phyloP scores from a whole-genome alignment of 805 yeast genomes.

The Hyphopichia homilentoma region DNA sequence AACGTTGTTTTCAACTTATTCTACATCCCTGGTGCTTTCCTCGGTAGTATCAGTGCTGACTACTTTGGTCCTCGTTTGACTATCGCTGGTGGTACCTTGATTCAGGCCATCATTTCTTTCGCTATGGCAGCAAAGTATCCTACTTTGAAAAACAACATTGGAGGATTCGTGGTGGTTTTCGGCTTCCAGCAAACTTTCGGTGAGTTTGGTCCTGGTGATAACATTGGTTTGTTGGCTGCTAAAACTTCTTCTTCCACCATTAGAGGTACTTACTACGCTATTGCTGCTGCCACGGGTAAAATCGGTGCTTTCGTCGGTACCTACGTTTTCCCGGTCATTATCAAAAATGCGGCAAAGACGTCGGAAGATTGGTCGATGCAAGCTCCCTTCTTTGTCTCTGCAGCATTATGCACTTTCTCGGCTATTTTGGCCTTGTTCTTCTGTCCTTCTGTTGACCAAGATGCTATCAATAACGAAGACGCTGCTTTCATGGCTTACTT shows the following conservation, averaged over 20 bases:
- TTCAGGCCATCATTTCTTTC: constrained; percentile 78
- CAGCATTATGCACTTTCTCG: constrained; percentile 70
- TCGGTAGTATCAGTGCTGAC: constrained; percentile 86
- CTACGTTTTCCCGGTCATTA: constrained; percentile 81
- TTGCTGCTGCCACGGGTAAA: constrained; percentile 85
- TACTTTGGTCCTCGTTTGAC: constrained; percentile 89
- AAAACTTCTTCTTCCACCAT: constrained; percentile 83
- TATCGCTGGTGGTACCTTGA: constrained; percentile 58
- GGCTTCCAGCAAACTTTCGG: constrained; percentile 87
- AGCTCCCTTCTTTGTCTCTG: constrained; percentile 80
- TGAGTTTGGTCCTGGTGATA: constrained; percentile 93
- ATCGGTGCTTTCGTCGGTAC: constrained; percentile 87
- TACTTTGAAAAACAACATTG: constrained; percentile 56
- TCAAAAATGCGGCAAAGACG: constrained; percentile 55
- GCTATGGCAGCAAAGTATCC: constrained; percentile 74
- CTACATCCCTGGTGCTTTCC: constrained; percentile 84
- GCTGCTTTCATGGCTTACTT: constrained; percentile 64
- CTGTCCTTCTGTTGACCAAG: constrained; percentile 81
- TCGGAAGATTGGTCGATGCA: constrained; percentile 52
- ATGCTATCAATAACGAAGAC: constrained; percentile 78
- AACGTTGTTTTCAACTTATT: constrained; percentile 82
- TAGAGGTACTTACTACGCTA: constrained; percentile 81
- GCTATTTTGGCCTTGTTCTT: constrained; percentile 66
- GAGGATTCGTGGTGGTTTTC: constrained; percentile 77
- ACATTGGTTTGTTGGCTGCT: constrained; percentile 82